Evolutionary conservation across 768 basidiomycete genomes (phyloP), one percentile per base, ranked within the genome.

Genomic region (Trametes maxima): DNA sequence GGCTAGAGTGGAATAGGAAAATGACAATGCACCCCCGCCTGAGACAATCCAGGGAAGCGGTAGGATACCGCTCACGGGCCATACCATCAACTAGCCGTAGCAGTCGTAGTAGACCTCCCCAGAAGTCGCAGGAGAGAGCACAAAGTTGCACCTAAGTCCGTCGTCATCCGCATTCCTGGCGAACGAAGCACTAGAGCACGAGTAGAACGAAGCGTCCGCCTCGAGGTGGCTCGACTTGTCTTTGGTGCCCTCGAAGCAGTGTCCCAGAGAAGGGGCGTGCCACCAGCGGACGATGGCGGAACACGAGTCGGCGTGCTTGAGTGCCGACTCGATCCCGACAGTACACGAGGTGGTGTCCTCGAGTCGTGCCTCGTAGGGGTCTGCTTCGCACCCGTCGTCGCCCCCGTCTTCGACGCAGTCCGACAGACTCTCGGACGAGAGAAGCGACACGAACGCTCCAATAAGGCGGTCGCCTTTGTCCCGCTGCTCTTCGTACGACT

Each of bases 121-220:
- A 8, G 28, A 33, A 3, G 28, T 3, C 8, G 28, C 3, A 33
- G 28, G 28, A 33, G 28, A 33, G 8, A 33, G 3, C 28, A 8
- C 8, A 8, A 8, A 5, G 40, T 13, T 11, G n/a, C 40, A 42
- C 40, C 40, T 13, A 4, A n/a, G 40, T 11, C 13, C 4, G 28
- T 33, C 28, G 28, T 25, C 28, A 33, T 3, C 46, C 22, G 2
- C 35, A 8, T 55, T 44, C 19, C 46, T 44, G 5, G 44, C 36
- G 33, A 19, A 55, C n/a, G 54, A 55, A 4, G 45, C 37, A 5
- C 13, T n/a, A 3, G 28, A 22, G 33, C 33, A 46, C 13, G 54
- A 55, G 21, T 46, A 46, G 44, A 55, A 55, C 2, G 54, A 55
- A n/a, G 35, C 36, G 35, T 37, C 54, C 17, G 33, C 46, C 11